Base-by-base conservation (phyloP, 2,329 filamentous ascomycete genomes). In the Aspergillus hiratsukae region DNA sequence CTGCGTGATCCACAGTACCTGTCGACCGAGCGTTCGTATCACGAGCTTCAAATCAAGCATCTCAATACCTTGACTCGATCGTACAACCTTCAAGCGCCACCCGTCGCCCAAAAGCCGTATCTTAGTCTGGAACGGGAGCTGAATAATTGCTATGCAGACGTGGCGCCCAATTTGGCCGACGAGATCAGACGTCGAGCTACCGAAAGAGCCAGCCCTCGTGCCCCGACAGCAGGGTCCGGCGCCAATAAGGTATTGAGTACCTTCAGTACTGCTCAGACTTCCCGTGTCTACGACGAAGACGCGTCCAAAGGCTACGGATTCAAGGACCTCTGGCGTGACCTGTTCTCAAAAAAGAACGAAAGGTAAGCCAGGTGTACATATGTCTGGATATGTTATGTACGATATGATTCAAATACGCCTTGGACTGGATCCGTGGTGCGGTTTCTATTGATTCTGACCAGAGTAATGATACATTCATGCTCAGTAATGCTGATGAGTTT, bases 41-140 rank as follows among this genome's bases (percentile, higher is more conserved):
- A 92, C 70, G 83, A 82, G 41, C 81, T 94, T 4, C 84, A 90
- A 4, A 83, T 99, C 61, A 81, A 83, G 49, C 85, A 90, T 55
- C 83, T 97, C 55, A 97, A 97, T 73, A 74, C 76, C 29, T 80
- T 95, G 50, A 88, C 91, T 7, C 84, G 94, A 27, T 89, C 89
- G 14, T 99, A 99, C 78, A 97, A 97, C 66, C 83, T 97, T 3
- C 93, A 96, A 86, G 93, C 94, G 0, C 94, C 94, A 0, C 87
- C 91, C 54, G 81, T 96, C 1, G 92, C 93, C 2, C 95, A 94
- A 75, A 96, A 96, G 72, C 90, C 93, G 0, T 97, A 97, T 72
- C 91, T 91, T 68, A 87, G 81, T 2, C 83, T 97, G 7, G 84
- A 91, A 48, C 85, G 93, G 50, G 94, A 99, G 74, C 80, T 97